Base-by-base conservation (phyloP, 2,329 filamentous ascomycete species). In the Xylariaceae sp. region DNA sequence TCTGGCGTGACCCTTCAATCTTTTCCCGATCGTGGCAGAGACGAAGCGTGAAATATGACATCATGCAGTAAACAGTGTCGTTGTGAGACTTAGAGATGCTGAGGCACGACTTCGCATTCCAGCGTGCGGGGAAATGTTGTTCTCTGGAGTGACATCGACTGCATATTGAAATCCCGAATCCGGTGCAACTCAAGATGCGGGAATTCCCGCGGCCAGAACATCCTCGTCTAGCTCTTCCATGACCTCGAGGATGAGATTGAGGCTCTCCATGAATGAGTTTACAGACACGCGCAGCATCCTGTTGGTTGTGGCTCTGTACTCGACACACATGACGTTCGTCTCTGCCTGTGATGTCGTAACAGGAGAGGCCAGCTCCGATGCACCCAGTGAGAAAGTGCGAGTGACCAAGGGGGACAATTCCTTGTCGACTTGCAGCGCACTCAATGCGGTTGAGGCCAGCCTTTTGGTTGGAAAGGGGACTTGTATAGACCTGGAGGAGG, bases 231-330 rank as follows among this genome's bases (percentile, higher is more conserved):
- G 71, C 66, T 95, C 87, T 68, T 89, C 84, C 87, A 96, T 96
- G 14, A 95, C 87, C 47, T 90, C 88, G 39, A 96, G 68, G 1
- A 96, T 86, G 5, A 96, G 82, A 45, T 83, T 82, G 48, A 96
- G 68, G 59, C 87, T 95, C 62, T 97, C 92, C 77, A 97, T 90
- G 69, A 96, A 96, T 10, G 90, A 90, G 71, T 97, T 97, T 49
- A 96, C 91, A 3, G 92, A 89, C 2, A 99, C 94, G 40, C 94
- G 85, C 50, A 99, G 78, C 92, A 97, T 97, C 59, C 94, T 86
- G 66, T 96, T 96, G 17, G 94, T 97, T 0, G 90, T 90, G 1
- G 94, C 94, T 47, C 78, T 80, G 71, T 97, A 97, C 52, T 86
- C 80, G 10, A 89, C 86, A 52, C 79, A 76, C 43, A 97, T 75